Conservation (phyloP, 352 stramenopile species). For the Phytophthora europaea region DNA sequence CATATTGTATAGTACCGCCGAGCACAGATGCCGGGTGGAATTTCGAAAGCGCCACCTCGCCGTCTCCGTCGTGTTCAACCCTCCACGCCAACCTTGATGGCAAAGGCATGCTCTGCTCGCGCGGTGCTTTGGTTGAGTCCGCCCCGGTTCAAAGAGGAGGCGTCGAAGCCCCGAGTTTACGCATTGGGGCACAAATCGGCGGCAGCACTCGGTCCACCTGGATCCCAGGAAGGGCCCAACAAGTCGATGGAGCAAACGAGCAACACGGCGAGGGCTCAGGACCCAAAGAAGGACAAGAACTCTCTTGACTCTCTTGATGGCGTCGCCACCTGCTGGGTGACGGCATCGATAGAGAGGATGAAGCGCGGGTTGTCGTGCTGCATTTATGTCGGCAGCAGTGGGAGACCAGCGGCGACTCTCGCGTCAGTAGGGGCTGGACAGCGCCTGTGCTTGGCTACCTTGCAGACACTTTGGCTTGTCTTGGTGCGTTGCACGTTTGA, state of each 20-base stretch:
- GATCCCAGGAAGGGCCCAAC: constrained; percentile 15
- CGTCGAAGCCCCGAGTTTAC: constrained; percentile 8
- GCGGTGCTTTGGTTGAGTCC: constrained; percentile 30
- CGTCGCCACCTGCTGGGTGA: constrained; percentile 32
- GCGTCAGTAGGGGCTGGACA: constrained; percentile 35
- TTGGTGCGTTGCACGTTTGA: constrained; percentile 16
- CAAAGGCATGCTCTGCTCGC: background rate
- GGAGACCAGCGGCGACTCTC: constrained; percentile 5
- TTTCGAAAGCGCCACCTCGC: constrained; percentile 6
- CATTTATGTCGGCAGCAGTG: constrained; percentile 23
- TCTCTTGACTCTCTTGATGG: background rate
- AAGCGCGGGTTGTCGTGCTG: constrained; percentile 1
- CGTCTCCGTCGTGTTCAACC: constrained; percentile 8
- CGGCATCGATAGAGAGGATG: constrained; percentile 26
- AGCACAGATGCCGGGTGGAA: background rate
- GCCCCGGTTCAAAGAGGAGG: constrained; percentile 15
- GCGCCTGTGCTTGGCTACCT: constrained; percentile 38
- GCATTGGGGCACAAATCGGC: background rate
- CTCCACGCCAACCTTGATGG: background rate
- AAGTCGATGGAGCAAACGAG: constrained; percentile 1
- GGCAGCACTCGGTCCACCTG: constrained; percentile 9
- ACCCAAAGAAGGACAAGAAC: background rate
- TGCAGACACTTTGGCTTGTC: constrained; percentile 20
- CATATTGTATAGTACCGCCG: too few relatives aligned
- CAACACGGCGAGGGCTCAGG: background rate